Evolutionary conservation across 2,329 filamentous ascomycete genomes (phyloP), one percentile per base, ranked within the genome.

Genomic region (Periconia digitata): DNA sequence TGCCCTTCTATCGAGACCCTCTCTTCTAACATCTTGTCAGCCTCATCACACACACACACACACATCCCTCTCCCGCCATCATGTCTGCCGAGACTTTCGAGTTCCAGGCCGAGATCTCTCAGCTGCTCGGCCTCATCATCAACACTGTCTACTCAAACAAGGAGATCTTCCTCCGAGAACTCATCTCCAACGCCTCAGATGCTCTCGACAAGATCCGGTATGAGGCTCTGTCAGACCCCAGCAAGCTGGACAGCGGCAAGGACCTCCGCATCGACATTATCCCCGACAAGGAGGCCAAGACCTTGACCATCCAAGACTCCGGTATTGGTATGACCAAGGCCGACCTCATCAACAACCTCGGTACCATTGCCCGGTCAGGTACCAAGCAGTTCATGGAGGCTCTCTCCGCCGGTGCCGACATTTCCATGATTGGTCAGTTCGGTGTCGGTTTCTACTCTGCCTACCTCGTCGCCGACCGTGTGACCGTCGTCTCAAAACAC

Each of bases 371-470:
- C 74, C 91, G 94, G 74, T 99, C 94, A 55, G 94, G 94, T 62
- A 99, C 94, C 78, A 99, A 99, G 87, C 94, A 97, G 82, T 99
- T 99, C 81, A 99, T 99, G 94, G 94, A 99, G 85, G 94, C 94
- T 58, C 85, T 99, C 66, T 92, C 91, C 66, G 94, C 94, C 62
- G 94, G 94, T 82, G 94, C 94, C 74, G 94, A 99, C 79, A 94
- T 99, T 65, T 97, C 94, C 79, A 97, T 99, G 94, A 99, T 99
- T 76, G 94, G 94, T 73, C 94, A 99, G 82, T 99, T 99, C 77
- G 94, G 94, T 95, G 94, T 99, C 70, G 94, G 94, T 88, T 99
- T 99, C 90, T 99, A 99, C 87, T 97, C 94, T 55, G 94, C 94
- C 72, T 99, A 99, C 85, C 91, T 99, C 52, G 94, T 99, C 65